A percentile compares a stretch with the other conserved stretches of the same genome.
Conservation (phyloP, 805 yeast genomes). For the Candida stauntonica region DNA sequence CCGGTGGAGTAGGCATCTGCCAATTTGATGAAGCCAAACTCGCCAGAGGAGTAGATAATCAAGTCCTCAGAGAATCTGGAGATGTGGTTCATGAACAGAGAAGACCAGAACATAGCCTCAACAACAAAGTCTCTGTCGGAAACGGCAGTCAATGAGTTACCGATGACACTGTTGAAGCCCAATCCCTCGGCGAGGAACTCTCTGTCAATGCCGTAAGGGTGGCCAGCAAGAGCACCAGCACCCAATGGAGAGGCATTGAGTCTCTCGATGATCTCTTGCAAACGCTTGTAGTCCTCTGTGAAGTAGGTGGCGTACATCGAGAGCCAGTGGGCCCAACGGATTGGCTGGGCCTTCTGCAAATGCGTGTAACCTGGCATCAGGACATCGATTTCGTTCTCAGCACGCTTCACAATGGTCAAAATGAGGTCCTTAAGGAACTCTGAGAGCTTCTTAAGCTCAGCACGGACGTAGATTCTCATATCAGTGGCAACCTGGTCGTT, state of each 20-base stretch:
- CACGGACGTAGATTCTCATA: constrained; percentile 91
- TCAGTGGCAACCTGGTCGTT: constrained; percentile 99
- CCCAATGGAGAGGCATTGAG: constrained; percentile 91
- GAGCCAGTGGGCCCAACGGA: constrained; percentile 98
- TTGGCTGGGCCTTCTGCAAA: constrained; percentile 97
- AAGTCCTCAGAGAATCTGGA: constrained; percentile 93
- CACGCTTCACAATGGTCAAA: constrained; percentile 65
- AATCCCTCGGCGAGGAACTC: constrained; percentile 78
- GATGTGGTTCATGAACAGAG: constrained; percentile 91
- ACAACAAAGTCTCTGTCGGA: constrained; percentile 97
- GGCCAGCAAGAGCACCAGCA: constrained; percentile 98
- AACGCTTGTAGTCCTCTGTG: constrained; percentile 83
- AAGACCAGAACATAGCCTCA: constrained; percentile 93
- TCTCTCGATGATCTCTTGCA: constrained; percentile 74
- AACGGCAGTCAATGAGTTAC: constrained; percentile 95
- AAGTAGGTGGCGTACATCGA: constrained; percentile 92
- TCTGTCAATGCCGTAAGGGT: constrained; percentile 98
- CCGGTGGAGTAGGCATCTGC: constrained; percentile 99
- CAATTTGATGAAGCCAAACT: constrained; percentile 87
- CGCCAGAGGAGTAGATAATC: constrained; percentile 94
- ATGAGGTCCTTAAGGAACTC: constrained; percentile 59
- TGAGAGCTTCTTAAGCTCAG: constrained; percentile 54
- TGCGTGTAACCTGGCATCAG: constrained; percentile 99
- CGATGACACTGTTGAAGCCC: constrained; percentile 83
- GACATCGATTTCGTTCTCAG: constrained; percentile 79